These are phyloP conservation scores for Mycena belliarum DNA, from an alignment of 768 basidiomycete species.

Conservation along the genomic window DNA sequence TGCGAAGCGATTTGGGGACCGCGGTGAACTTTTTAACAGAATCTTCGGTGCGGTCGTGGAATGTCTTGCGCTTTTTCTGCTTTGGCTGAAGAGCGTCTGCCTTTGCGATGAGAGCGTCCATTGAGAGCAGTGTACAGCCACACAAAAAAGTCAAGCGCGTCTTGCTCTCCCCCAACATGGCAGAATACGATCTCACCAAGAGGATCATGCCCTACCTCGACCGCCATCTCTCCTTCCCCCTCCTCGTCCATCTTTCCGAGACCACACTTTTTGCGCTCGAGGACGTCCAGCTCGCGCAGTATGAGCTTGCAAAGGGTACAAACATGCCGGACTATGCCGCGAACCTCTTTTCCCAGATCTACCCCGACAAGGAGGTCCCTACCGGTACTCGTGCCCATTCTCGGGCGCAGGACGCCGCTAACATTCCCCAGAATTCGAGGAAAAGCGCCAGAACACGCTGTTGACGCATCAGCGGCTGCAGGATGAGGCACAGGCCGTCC, in stretches of 20 bases:
- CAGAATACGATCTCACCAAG: slow-evolving; percentile 88
- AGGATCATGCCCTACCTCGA: slow-evolving; percentile 92
- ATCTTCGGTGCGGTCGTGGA: slow-evolving; percentile 53
- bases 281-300: slow-evolving; percentile 87
- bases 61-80: slow-evolving; percentile 44
- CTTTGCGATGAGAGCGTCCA: slow-evolving; percentile 76
- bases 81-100: slow-evolving; percentile 58
- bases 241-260: slow-evolving; percentile 85
- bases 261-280: slow-evolving; percentile 73
- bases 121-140: slow-evolving; percentile 25
- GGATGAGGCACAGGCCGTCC: slow-evolving; percentile 88
- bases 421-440: slow-evolving; percentile 68
- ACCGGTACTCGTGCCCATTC: slow-evolving; percentile 47
- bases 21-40: slow-evolving; percentile 61
- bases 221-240: slow-evolving; percentile 90
- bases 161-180: slow-evolving; percentile 48
- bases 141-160: neutral
- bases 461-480: slow-evolving; percentile 82
- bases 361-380: slow-evolving; percentile 71
- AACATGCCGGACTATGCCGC: slow-evolving; percentile 98
- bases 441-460: slow-evolving; percentile 80
- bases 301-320: slow-evolving; percentile 95
- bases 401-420: neutral
- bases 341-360: slow-evolving; percentile 73
- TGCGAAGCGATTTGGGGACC: slow-evolving; percentile 68